Evolutionary conservation across 805 yeast genomes (phyloP).

Genomic region (Metschnikowia colocasiae): DNA sequence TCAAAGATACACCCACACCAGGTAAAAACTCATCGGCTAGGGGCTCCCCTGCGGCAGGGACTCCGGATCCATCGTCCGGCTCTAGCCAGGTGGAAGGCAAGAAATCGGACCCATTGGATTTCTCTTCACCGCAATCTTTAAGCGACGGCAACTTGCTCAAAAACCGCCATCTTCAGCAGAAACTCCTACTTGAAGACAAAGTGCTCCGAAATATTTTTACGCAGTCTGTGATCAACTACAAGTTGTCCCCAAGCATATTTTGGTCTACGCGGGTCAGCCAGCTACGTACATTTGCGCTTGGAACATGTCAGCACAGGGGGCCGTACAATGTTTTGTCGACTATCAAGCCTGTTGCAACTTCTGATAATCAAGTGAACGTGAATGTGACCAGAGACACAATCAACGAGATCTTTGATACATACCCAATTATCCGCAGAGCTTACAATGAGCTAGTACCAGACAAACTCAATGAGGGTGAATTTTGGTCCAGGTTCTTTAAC

Average conservation of each 20-base stretch:
- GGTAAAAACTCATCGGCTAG: constrained; percentile 5
- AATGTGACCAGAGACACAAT: constrained; percentile 89
- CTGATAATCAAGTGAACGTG: constrained; percentile 91
- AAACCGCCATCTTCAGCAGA: constrained; percentile 76
- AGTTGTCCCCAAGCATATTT: constrained; percentile 75
- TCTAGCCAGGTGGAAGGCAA: background rate
- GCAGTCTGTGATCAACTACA: constrained; percentile 78
- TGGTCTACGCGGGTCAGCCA: constrained; percentile 82
- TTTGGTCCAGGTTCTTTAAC: constrained; percentile 94
- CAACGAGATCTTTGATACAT: constrained; percentile 83
- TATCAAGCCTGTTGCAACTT: constrained; percentile 87
- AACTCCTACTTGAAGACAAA: constrained; percentile 65
- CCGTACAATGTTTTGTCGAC: constrained; percentile 93
- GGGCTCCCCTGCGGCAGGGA: constrained; percentile 21
- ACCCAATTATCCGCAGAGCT: constrained; percentile 86
- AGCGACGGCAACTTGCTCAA: constrained; percentile 51
- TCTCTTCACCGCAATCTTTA: constrained; percentile 25
- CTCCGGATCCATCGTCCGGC: constrained; percentile 11
- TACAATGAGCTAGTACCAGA: constrained; percentile 85
- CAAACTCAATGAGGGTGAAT: constrained; percentile 80
- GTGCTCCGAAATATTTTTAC: constrained; percentile 71
- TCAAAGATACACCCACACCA: constrained; percentile 30
- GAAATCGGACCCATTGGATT: constrained; percentile 19
- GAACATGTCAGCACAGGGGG: constrained; percentile 81
- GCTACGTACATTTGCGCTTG: constrained; percentile 79